Evolutionary conservation across 192 early-diverging fungal genomes (phyloP), one percentile per base, ranked within the genome.

Genomic region (Kickxella alabastrina): DNA sequence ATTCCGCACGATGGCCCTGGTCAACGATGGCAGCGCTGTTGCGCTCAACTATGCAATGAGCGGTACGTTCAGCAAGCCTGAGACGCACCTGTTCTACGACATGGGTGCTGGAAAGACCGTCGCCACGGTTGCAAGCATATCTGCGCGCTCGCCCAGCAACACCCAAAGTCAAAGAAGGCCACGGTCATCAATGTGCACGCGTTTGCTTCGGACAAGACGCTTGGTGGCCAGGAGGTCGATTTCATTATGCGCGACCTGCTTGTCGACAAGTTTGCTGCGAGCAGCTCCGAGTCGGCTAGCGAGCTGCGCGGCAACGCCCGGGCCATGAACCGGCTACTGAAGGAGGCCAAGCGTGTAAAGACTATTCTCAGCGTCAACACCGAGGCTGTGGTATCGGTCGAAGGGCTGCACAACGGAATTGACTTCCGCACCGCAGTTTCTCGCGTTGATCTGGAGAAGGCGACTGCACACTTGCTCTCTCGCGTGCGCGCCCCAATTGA

Each of bases 261-360:
- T 14, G 88, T 89, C 0, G 68, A 80, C n/a, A 74, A 74, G 40
- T 97, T 97, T 71, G 84, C 79, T 40, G 67, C 69, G 4, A 49
- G 68, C 26, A 62, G 79, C 54, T 71, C 74, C 19, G 55, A 51
- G 28, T 64, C 83, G 40, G 71, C 65, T 17, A 59, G 43, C 7
- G 78, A 82, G 28, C 72, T 95, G 9, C 77, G 75, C 10, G 54
- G 66, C 21, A 87, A 83, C 19, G 78, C 86, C 42, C 82, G 92
- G 19, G 94, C 92, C 4, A 93, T 93, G 90, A 83, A 85, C 10
- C 85, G 83, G 45, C 77, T 99, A 23, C 66, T 95, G 42, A 91
- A 90, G 61, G 95, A 99, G 64, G 95, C 97, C 3, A 89, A 84
- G 69, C 85, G 93, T 42, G 89, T 97, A 52, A 99, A 99, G 79